Base-by-base conservation (phyloP, 1,139 yeast genomes). In the Martiniozyma asiatica region DNA sequence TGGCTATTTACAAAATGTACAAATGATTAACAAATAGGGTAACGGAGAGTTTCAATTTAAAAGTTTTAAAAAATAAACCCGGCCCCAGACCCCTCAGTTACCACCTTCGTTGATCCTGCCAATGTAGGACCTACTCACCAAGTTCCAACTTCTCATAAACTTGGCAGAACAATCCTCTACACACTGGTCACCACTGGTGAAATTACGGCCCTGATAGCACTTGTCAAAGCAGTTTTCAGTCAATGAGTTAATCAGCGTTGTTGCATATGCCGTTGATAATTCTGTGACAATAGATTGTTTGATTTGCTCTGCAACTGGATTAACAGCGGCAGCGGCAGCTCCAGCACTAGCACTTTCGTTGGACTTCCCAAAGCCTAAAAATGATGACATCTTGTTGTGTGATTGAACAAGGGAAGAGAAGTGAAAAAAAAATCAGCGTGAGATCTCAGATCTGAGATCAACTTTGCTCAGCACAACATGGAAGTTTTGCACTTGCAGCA, bases 101-200 rank as follows among this genome's bases (percentile, higher is more conserved):
- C n/a, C n/a, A n/a, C n/a, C n/a, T n/a, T n/a, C n/a, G n/a, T n/a
- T n/a, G n/a, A 84, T 78, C 54, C 94, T 68, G 16, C 72, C 53
- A 33, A 82, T 71, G 53, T 84, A 84, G 10, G 82, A 62, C 53
- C 73, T 74, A 19, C 94, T 80, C 32, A 85, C 63, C 33, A 77
- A 65, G 50, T 84, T 84, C 95, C 95, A 85, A 24, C 93, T 74
- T 54, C 80, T 69, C 92, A 85, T 78, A 57, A 82, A 85, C 59
- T 84, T 85, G 41, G 78, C 78, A 49, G 81, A 65, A 53, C 96
- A 85, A 51, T 74, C 78, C 40, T 65, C 70, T 32, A 84, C 66
- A 56, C 95, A 84, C 31, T 53, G 55, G 27, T 63, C 62, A 42
- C 73, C 74, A 13, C 68, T 59, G 18, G 66, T 55, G 16, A 68